Evolutionary conservation across 306 rosid genomes (phyloP), one percentile per base, ranked within the genome.

Genomic region (Cyamopsis tetragonoloba): DNA sequence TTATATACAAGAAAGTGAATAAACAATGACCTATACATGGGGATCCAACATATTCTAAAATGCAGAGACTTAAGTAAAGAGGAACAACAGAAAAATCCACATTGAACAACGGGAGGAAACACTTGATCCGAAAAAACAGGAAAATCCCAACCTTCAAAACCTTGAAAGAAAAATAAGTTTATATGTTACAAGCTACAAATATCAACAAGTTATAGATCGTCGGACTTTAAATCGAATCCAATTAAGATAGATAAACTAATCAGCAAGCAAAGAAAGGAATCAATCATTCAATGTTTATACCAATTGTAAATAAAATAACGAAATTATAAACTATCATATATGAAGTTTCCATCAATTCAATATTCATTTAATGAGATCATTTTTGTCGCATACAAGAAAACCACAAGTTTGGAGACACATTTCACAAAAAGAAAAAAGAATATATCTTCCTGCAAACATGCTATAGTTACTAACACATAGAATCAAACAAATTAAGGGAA

Each of bases 81-180:
- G 96, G 98, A 77, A 85, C 46, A 4, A 95, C 92, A 38, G 98
- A 82, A 75, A 85, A 89, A 75, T 89, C 89, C 35, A 92, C 75
- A 59, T 70, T 74, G 68, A 92, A 87, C 76, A 86, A 46, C 6
- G 95, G 91, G 41, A 64, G 34, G n/a, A 39, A 71, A 62, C 27
- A 35, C 20, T 4, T 11, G 46, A 75, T 50, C 71, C 84, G 88
- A 63, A 74, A 92, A 67, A 92, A 49, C 73, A 61, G 73, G 75
- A 83, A 92, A 76, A 80, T 66, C 23, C 95, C 91, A 9, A 69
- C 34, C 1, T 44, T 28, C 9, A 20, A n/a, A n/a, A n/a, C n/a
- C n/a, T 31, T 24, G 77, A 26, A 32, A 81, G 64, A 38, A 62
- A 82, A 79, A 65, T 30, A 53, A 53, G 37, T 30, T 47, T n/a